Evolutionary conservation across 257 asterid species (phyloP).

Genomic region (Cruciata laevipes): DNA sequence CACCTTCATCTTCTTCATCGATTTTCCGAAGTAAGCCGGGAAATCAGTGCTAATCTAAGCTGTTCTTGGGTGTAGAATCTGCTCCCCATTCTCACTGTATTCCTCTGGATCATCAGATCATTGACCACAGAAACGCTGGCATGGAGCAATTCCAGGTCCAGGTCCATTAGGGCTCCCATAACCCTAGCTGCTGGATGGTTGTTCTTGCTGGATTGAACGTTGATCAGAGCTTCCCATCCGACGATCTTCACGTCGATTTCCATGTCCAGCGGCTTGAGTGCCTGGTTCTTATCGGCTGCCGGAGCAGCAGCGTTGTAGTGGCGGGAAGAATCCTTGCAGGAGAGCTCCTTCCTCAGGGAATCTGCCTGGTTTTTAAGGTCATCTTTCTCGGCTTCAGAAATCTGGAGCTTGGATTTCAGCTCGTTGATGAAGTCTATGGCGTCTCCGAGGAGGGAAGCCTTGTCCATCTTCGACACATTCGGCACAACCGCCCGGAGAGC

Average conservation of each 20-base stretch:
- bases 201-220: conserved; percentile 58
- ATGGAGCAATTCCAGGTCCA: conserved; percentile 63
- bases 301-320: conserved; percentile 16
- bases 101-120: conserved; percentile 80
- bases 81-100: conserved; percentile 75
- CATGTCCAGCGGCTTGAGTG: conserved; percentile 23
- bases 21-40: conserved; percentile 36
- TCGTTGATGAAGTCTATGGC: conserved; percentile 75
- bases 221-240: conserved; percentile 66
- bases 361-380: conserved; percentile 45
- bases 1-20: conserved; percentile 22
- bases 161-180: conserved; percentile 62
- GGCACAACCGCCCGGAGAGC: conserved; percentile 86
- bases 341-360: conserved; percentile 40
- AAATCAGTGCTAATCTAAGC: conserved; percentile 54
- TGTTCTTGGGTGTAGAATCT: conserved; percentile 56
- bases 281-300: conserved; percentile 8
- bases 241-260: conserved; percentile 71
- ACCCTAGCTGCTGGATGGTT: conserved; percentile 83
- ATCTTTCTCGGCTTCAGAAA: conserved; percentile 39
- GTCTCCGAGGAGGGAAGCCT: conserved; percentile 85
- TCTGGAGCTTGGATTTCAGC: conserved; percentile 51
- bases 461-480: conserved; percentile 83
- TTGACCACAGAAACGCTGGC: conserved; percentile 75
- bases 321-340: conserved; percentile 22